Percentiles rank a stretch among this genome's conserved stretches.
Conservation (phyloP, 768 basidiomycete genomes). For the Lactarius hengduanensis region DNA sequence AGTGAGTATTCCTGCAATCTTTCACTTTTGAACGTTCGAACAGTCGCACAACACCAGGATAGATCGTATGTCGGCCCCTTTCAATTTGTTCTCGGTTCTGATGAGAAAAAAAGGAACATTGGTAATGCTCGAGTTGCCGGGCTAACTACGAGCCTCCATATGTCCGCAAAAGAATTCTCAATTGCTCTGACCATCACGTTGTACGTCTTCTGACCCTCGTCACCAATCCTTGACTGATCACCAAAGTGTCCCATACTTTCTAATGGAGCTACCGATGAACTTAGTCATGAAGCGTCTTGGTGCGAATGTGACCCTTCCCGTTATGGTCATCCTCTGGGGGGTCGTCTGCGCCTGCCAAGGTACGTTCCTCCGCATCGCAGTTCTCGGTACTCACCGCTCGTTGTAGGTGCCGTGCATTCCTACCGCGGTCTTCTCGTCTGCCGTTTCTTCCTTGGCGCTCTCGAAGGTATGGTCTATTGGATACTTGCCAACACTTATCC, state of each 20-base stretch:
- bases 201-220: neutral
- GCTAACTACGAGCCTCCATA: conserved; percentile 33
- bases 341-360: conserved; percentile 60
- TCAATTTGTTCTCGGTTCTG: neutral
- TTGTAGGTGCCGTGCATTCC: conserved; percentile 43
- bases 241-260: conserved; percentile 32
- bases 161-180: conserved; percentile 24
- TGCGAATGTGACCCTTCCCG: conserved; percentile 58
- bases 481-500: neutral
- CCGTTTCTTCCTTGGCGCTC: conserved; percentile 49
- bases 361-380: conserved; percentile 21
- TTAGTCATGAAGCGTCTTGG: conserved; percentile 42
- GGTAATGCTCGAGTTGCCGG: conserved; percentile 37
- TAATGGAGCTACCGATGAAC: conserved; percentile 34
- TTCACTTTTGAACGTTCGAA: neutral
- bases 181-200: conserved; percentile 22
- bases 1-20: neutral
- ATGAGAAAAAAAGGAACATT: conserved; percentile 18
- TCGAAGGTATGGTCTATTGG: conserved; percentile 47
- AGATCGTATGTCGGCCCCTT: conserved; percentile 7
- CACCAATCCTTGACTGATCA: conserved; percentile 23
- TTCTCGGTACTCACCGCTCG: neutral
- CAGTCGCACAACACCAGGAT: neutral
- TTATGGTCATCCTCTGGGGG: conserved; percentile 65
- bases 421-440: conserved; percentile 54